Evolutionary conservation across 2,329 filamentous ascomycete genomes (phyloP), one percentile per base, ranked within the genome.

Genomic region (Talaromyces sp.): DNA sequence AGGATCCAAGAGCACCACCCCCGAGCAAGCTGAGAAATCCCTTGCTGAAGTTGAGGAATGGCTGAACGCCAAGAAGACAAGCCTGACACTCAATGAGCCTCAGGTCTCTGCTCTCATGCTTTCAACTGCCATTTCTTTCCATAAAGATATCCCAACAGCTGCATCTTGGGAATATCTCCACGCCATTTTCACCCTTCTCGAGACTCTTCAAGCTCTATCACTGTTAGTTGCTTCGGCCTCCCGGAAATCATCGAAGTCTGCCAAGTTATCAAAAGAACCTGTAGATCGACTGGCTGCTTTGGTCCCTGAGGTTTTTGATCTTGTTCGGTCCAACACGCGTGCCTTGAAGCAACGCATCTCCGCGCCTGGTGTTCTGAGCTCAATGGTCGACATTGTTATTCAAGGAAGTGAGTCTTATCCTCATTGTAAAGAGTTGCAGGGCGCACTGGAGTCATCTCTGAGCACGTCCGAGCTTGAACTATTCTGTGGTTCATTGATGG

Each of bases 81-180:
- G 56, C 20, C 47, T 71, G 16, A 51, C 61, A 14, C 51, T 61
- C 20, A 55, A 61, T 16, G 60, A 63, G 20, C 49, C 47, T 10
- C 55, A 57, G 4, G 29, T 57, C 10, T 67, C 66, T 9, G 41
- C 56, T 3, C 36, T 68, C 19, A 54, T 69, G 11, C 56, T 51
- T 11, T 50, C 56, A 14, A 69, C 64, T 8, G 58, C 68, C 6
- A 57, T 72, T 14, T 60, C 51, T 14, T 52, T 72, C 11, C 45
- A 55, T 22, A 49, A 65, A 4, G 60, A 52, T 8, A 58, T 48
- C 14, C 67, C 66, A 19, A 63, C 58, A 20, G 68, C 66, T 4
- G 74, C 75, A 2, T 70, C 70, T 3, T 78, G 76, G 75, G 60
- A 67, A 51, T 76, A 72, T 52, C 63, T 78, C 43, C 76, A 78